Evolutionary conservation across 305 asterid species (phyloP).

Genomic region (Rubia peregrina): DNA sequence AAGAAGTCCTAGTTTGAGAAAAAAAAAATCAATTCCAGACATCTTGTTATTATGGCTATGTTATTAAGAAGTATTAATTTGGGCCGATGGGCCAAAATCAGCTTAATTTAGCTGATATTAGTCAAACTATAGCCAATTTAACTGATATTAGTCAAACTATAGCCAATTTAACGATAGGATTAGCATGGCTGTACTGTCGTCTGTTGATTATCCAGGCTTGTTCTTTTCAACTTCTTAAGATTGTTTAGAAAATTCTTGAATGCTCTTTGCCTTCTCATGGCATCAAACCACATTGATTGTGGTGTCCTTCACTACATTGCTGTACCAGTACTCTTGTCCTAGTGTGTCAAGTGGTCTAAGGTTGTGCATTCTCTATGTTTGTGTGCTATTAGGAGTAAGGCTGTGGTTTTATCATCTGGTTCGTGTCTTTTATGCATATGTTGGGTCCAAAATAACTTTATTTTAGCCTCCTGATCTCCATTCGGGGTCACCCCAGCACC

Average conservation of each 20-base stretch:
- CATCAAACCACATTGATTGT: not conserved
- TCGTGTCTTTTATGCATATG: not conserved
- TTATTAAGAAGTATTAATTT: not conserved
- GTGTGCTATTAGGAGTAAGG: not conserved
- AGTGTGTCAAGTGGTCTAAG: not conserved
- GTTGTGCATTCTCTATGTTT: not conserved
- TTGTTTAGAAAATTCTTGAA: not conserved
- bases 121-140: not conserved
- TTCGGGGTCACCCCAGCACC: not conserved
- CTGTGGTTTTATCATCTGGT: not conserved
- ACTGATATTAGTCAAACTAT: not conserved
- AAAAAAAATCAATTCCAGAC: too few relatives aligned
- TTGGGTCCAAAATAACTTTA: not conserved
- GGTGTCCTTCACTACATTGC: not conserved
- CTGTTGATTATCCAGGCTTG: too few relatives aligned
- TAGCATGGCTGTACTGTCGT: not conserved
- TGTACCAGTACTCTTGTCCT: not conserved
- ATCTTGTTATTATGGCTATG: not conserved
- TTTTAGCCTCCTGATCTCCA: not conserved
- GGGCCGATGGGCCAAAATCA: not conserved
- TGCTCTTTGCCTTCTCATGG: not conserved
- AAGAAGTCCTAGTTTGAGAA: not conserved
- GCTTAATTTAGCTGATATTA: not conserved
- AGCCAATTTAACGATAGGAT: not conserved
- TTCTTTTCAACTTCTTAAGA: too few relatives aligned